phyloP scores from a whole-genome alignment of 2,329 filamentous ascomycete genomes.

The Verticillium dahliae region DNA sequence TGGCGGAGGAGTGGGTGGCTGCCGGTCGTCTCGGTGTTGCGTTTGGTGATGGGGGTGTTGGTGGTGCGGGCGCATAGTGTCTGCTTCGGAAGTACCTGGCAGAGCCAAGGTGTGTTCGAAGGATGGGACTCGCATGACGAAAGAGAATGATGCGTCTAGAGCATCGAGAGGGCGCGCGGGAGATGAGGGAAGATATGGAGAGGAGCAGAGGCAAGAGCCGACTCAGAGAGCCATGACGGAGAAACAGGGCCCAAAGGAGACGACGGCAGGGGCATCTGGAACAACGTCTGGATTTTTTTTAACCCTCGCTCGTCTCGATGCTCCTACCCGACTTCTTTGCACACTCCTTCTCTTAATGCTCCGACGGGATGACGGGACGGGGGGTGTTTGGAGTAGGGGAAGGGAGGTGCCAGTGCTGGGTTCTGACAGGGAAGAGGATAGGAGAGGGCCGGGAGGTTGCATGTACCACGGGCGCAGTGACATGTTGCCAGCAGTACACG shows the following conservation, averaged over 20 bases:
- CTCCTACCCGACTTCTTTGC: neutral
- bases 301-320: no score
- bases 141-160: neutral
- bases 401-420: neutral
- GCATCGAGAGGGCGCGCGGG: neutral
- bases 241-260: neutral
- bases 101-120: slow-evolving; percentile 8
- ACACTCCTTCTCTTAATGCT: neutral
- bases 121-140: slow-evolving; percentile 11
- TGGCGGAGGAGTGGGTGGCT: neutral
- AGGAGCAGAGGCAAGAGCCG: neutral
- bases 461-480: neutral
- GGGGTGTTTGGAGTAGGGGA: slow-evolving; percentile 1
- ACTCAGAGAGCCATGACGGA: neutral
- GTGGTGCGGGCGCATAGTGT: slow-evolving; percentile 7
- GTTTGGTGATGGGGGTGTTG: neutral
- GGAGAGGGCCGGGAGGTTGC: neutral
- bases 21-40: neutral
- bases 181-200: neutral
- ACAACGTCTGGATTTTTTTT: neutral
- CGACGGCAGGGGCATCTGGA: slow-evolving; percentile 2
- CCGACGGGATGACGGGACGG: slow-evolving; percentile 4
- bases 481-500: neutral
- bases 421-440: slow-evolving; percentile 2
- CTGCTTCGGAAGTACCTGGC: neutral